Conservation (phyloP, 2,329 filamentous ascomycete species). For the Orbilia javanica region DNA sequence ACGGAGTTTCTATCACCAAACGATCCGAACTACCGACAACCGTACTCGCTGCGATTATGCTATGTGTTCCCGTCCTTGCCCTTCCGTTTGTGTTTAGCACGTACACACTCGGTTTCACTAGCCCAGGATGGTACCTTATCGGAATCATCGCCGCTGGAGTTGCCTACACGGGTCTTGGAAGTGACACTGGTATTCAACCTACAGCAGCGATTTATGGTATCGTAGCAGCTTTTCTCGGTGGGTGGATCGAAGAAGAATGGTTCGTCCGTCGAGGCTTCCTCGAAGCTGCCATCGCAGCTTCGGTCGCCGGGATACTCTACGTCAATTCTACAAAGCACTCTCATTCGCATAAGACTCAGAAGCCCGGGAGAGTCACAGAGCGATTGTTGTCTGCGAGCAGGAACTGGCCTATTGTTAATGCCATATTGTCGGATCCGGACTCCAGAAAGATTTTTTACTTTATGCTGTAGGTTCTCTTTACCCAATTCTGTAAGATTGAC, state of each 20-base stretch:
- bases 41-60: constrained; percentile 21
- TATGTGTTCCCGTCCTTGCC: constrained; percentile 36
- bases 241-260: constrained; percentile 54
- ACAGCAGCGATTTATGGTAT: constrained; percentile 35
- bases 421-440: constrained; percentile 89
- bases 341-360: constrained; percentile 1
- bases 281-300: constrained; percentile 30
- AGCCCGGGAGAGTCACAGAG: constrained; percentile 71
- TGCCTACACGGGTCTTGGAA: constrained; percentile 28
- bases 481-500: not conserved
- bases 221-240: constrained; percentile 31
- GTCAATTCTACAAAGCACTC: not conserved
- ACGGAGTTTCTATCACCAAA: constrained; percentile 20
- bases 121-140: constrained; percentile 52
- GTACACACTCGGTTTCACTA: constrained; percentile 41
- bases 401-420: constrained; percentile 81
- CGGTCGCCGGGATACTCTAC: constrained; percentile 33
- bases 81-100: constrained; percentile 32
- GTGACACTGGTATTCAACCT: constrained; percentile 14
- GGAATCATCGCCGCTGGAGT: constrained; percentile 44
- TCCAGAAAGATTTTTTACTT: constrained; percentile 97
- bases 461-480: constrained; percentile 76
- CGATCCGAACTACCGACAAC: constrained; percentile 42
- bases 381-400: constrained; percentile 78
- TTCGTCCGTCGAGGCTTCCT: constrained; percentile 17